phyloP scores from a whole-genome alignment of 345 rosid species.

The Acer saccharum region DNA sequence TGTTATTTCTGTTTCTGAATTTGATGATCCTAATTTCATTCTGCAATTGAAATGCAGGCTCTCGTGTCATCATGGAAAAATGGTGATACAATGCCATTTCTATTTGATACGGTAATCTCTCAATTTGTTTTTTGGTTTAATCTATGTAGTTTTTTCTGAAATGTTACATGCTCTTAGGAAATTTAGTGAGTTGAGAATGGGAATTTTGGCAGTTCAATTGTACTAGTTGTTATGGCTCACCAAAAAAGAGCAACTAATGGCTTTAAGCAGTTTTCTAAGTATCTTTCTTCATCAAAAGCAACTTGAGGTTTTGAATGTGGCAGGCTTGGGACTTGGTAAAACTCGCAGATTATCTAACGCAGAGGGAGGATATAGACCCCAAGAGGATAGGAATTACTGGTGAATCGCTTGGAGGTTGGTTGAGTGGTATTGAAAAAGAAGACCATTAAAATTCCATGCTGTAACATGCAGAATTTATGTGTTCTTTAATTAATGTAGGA shows the following conservation, averaged over 20 bases:
- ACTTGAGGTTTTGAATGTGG: slow-evolving; percentile 15
- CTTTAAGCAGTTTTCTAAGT: neutral
- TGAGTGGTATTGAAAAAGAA: slow-evolving; percentile 8
- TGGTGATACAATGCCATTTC: slow-evolving; percentile 89
- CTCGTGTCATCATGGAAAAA: slow-evolving; percentile 83
- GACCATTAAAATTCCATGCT: slow-evolving; percentile 11
- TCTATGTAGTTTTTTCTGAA: neutral
- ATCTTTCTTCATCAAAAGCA: slow-evolving; percentile 14
- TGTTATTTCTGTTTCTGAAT: neutral
- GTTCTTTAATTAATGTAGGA: slow-evolving; percentile 47
- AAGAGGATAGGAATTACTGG: slow-evolving; percentile 88
- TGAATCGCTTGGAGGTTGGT: slow-evolving; percentile 90
- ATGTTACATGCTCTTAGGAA: neutral
- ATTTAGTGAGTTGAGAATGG: neutral
- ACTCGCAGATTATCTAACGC: slow-evolving; percentile 76
- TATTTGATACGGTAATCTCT: slow-evolving; percentile 70
- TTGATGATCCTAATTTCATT: slow-evolving; percentile 10
- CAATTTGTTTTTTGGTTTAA: neutral
- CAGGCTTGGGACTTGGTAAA: slow-evolving; percentile 93
- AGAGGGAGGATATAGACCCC: slow-evolving; percentile 79
- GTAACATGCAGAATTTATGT: slow-evolving; percentile 10
- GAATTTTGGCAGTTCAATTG: neutral
- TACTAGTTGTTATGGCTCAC: slow-evolving; percentile 8
- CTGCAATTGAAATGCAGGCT: slow-evolving; percentile 56
- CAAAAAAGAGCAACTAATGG: neutral